A percentile compares a stretch with the other conserved stretches of the same genome.
Evolutionary conservation across 768 basidiomycete genomes (phyloP).

Genomic region (Termitomyces sp.): DNA sequence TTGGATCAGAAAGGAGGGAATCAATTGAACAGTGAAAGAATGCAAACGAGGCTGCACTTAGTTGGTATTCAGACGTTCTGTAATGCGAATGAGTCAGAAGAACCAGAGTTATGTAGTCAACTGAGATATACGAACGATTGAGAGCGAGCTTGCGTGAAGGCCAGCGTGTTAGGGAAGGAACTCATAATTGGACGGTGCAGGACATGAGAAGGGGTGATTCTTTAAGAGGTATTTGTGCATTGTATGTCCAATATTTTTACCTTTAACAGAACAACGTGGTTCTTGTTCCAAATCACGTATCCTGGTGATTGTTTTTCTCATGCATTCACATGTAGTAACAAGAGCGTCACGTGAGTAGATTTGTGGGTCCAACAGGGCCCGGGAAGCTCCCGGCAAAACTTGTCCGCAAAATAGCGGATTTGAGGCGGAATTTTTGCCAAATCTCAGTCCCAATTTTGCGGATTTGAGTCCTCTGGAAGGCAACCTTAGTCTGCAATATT

Average conservation of each 20-base stretch:
- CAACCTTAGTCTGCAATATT: no score
- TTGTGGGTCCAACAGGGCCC: not conserved
- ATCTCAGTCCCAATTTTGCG: no score
- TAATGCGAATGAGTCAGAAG: not conserved
- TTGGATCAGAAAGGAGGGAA: not conserved
- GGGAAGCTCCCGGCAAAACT: no score
- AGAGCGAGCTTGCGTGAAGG: not conserved
- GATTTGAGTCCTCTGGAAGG: no score
- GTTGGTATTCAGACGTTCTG: not conserved
- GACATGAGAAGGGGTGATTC: not conserved
- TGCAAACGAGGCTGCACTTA: not conserved
- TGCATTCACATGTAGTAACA: no score
- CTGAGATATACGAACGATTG: not conserved
- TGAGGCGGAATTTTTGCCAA: no score
- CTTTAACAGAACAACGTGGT: no score
- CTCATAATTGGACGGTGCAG: not conserved
- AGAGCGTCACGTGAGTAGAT: not conserved
- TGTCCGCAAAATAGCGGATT: no score
- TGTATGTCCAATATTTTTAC: no score
- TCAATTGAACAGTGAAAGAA: not conserved
- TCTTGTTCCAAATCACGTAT: not conserved
- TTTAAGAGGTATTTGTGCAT: not conserved
- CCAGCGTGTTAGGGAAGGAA: not conserved
- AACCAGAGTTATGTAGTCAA: not conserved
- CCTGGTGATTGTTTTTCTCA: not conserved